phyloP scores from a whole-genome alignment of 768 basidiomycete species.

The Sarcodon aspratus region DNA sequence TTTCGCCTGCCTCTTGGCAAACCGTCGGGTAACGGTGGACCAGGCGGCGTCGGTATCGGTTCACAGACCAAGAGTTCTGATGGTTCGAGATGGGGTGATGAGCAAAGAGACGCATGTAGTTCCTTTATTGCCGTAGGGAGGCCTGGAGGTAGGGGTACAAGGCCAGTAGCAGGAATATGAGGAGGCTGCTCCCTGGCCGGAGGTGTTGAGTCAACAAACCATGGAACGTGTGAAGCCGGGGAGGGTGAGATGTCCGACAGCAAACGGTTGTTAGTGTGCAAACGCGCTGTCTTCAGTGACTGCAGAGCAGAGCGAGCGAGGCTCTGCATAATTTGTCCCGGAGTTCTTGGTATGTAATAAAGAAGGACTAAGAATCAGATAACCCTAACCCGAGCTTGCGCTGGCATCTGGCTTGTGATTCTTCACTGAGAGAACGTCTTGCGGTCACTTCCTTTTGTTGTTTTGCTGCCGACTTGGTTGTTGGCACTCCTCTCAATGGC shows the following conservation, averaged over 20 bases:
- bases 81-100: slow-evolving; percentile 62
- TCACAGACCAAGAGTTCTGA: slow-evolving; percentile 42
- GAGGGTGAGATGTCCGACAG: not conserved
- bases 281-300: no score
- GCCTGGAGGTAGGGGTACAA: not conserved
- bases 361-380: no score
- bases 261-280: not conserved
- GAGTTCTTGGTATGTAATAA: no score
- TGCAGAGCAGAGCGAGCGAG: no score
- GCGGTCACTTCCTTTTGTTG: no score
- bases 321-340: no score
- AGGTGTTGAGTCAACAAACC: slow-evolving; percentile 1
- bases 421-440: no score
- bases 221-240: not conserved
- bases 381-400: no score
- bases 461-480: slow-evolving; percentile 38
- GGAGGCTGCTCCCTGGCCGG: not conserved
- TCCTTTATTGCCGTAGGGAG: not conserved
- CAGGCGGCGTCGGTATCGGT: slow-evolving; percentile 37
- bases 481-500: slow-evolving; percentile 22
- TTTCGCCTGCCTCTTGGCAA: slow-evolving; percentile 50
- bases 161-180: not conserved
- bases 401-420: no score
- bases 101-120: slow-evolving; percentile 43
- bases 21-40: slow-evolving; percentile 47